phyloP scores from a whole-genome alignment of 768 basidiomycete genomes.

The Phylloporus rhodoxanthus region DNA sequence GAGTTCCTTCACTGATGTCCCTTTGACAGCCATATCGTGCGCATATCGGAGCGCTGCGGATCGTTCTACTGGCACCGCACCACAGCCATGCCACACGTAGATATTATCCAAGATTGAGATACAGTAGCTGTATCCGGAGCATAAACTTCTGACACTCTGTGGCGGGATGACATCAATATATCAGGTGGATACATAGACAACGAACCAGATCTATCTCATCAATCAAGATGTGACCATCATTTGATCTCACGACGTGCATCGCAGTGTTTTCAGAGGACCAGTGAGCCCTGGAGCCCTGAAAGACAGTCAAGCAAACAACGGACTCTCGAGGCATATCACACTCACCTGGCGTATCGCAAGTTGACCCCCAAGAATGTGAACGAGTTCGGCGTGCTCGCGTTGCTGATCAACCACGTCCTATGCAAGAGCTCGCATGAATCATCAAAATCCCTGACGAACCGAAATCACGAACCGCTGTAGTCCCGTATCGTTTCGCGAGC shows the following conservation, averaged over 20 bases:
- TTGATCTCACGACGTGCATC: constrained; percentile 67
- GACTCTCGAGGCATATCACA: not conserved
- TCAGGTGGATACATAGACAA: not conserved
- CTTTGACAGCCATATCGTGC: constrained; percentile 36
- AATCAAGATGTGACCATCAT: constrained; percentile 47
- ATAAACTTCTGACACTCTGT: constrained; percentile 61
- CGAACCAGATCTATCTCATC: constrained; percentile 70
- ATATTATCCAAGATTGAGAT: constrained; percentile 61
- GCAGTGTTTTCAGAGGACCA: constrained; percentile 79
- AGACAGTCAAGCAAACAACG: constrained; percentile 3
- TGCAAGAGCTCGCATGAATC: not conserved
- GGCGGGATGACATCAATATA: constrained; percentile 3
- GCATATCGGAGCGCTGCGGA: constrained; percentile 60
- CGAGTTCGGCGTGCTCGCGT: constrained; percentile 58
- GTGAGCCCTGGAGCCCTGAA: constrained; percentile 61
- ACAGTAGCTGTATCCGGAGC: constrained; percentile 83
- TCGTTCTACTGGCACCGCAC: constrained; percentile 55
- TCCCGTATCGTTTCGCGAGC: constrained; percentile 68
- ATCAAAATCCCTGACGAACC: not conserved
- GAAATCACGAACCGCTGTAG: constrained; percentile 44
- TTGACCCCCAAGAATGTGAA: constrained; percentile 59
- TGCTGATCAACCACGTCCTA: constrained; percentile 48
- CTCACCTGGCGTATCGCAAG: constrained; percentile 71
- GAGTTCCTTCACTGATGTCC: constrained; percentile 47
- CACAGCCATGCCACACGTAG: constrained; percentile 80